Evolutionary conservation across 2,329 filamentous ascomycete species (phyloP).

Genomic region (Orbilia blumenaviensis): DNA sequence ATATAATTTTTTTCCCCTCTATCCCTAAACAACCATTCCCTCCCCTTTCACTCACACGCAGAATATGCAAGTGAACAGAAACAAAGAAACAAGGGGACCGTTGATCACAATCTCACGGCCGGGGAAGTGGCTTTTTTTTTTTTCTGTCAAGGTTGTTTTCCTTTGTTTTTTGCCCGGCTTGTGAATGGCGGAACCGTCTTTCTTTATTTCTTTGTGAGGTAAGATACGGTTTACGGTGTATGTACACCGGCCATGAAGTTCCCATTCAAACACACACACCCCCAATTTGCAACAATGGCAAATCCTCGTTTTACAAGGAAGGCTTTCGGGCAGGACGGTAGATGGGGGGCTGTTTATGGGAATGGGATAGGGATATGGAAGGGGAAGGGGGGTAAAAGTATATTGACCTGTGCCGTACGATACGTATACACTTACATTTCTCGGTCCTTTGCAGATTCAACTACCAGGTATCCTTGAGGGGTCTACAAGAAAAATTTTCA

Average conservation of each 20-base stretch:
- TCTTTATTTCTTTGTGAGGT: not conserved
- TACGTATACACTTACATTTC: not conserved
- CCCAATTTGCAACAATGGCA: conserved; percentile 17
- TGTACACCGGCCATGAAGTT: not conserved
- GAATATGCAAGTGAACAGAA: conserved; percentile 15
- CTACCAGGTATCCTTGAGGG: conserved; percentile 23
- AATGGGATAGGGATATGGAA: no score
- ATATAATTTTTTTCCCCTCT: conserved; percentile 3
- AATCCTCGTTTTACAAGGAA: conserved; percentile 13
- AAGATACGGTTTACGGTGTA: not conserved
- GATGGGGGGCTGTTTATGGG: no score
- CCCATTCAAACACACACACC: no score
- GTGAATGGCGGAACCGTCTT: not conserved
- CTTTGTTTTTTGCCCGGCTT: not conserved
- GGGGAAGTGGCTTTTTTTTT: conserved; percentile 29
- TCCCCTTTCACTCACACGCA: not conserved
- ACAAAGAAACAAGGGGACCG: conserved; percentile 6
- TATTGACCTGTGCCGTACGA: conserved; percentile 34
- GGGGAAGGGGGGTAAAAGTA: not conserved
- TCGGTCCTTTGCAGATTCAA: not conserved
- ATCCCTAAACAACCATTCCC: not conserved
- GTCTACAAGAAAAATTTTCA: conserved; percentile 11
- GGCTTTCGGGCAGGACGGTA: conserved; percentile 26
- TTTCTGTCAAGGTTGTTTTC: conserved; percentile 17
- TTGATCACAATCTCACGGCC: conserved; percentile 17